Conservation (phyloP, 768 basidiomycete species). For the Gautieria morchelliformis region DNA sequence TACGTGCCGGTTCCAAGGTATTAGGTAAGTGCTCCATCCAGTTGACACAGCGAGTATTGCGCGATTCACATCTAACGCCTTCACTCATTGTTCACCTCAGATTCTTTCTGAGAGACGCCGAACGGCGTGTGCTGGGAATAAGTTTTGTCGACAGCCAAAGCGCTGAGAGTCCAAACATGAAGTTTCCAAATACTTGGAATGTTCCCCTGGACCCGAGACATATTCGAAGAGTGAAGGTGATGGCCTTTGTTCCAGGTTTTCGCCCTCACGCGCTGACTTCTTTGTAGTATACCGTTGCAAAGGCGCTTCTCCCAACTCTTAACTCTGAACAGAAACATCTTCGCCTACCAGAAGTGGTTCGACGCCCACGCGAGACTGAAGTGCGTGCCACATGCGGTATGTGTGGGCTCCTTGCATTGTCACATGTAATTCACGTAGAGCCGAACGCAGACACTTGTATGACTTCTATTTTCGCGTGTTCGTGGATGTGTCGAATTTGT, state of each 20-base stretch:
- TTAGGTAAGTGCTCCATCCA: slow-evolving; percentile 29
- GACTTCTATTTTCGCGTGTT: slow-evolving; percentile 84
- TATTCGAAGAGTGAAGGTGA: slow-evolving; percentile 54
- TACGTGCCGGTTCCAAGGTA: slow-evolving; percentile 80
- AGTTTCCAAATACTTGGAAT: slow-evolving; percentile 63
- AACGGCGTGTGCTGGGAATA: slow-evolving; percentile 51
- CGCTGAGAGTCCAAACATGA: slow-evolving; percentile 48
- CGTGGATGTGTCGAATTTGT: slow-evolving; percentile 87
- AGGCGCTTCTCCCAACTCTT: slow-evolving; percentile 57
- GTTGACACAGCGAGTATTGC: too few relatives aligned
- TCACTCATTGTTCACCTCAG: neutral
- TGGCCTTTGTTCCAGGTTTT: neutral
- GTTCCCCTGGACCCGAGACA: slow-evolving; percentile 38
- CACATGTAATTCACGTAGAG: neutral
- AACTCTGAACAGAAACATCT: slow-evolving; percentile 57
- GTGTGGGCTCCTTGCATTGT: slow-evolving; percentile 13
- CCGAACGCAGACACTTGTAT: slow-evolving; percentile 73
- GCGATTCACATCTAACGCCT: neutral
- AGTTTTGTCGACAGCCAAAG: slow-evolving; percentile 61
- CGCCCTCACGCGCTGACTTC: neutral
- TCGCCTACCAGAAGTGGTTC: slow-evolving; percentile 45
- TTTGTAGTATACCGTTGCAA: slow-evolving; percentile 53
- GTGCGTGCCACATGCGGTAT: slow-evolving; percentile 79
- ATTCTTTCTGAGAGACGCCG: slow-evolving; percentile 57
- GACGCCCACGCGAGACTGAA: slow-evolving; percentile 68